phyloP scores from a whole-genome alignment of 306 rosid genomes.

The Myrica gale region DNA sequence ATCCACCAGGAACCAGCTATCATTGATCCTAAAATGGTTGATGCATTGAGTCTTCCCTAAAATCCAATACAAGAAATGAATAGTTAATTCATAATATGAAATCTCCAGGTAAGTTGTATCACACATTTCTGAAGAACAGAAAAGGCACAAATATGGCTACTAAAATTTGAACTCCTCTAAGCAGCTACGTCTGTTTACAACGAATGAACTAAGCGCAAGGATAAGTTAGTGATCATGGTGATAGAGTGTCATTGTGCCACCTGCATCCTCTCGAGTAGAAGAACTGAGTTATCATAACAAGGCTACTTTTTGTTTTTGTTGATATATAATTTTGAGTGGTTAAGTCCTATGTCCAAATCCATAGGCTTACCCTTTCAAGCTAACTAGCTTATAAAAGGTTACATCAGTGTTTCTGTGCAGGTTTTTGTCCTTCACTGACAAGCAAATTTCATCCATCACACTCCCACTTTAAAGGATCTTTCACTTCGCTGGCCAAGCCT shows the following conservation, averaged over 20 bases:
- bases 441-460: neutral
- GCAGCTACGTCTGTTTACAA: neutral
- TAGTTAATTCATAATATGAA: neutral
- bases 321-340: neutral
- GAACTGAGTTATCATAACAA: neutral
- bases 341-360: neutral
- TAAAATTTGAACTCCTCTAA: neutral
- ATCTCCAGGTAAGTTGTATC: neutral
- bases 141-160: neutral
- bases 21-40: conserved; percentile 89
- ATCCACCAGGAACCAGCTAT: conserved; percentile 94
- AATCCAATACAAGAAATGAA: conserved; percentile 9
- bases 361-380: neutral
- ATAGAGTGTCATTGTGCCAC: neutral
- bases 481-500: too few species aligned
- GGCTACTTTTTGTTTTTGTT: neutral
- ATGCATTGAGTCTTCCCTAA: conserved; percentile 97
- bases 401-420: neutral
- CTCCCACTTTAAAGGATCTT: neutral
- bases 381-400: too few species aligned
- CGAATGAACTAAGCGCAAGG: neutral
- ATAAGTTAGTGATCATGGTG: neutral
- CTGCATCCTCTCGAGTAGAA: neutral
- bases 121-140: neutral
- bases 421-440: conserved; percentile 1